These are phyloP conservation scores for Symbiodinium pilosum DNA, from an alignment of 73 alveolate species.

Conservation along the genomic window DNA sequence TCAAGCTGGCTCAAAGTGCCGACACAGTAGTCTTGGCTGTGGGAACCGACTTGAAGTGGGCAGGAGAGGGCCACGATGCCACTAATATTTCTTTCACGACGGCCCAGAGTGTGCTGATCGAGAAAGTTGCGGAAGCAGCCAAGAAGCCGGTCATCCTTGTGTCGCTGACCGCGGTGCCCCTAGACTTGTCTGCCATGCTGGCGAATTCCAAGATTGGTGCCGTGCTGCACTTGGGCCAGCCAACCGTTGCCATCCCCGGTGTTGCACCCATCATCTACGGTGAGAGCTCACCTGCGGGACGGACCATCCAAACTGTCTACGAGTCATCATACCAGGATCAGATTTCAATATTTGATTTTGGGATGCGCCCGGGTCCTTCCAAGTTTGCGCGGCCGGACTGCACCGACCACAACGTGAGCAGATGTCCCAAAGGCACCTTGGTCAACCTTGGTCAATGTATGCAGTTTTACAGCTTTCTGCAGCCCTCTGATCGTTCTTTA, in stretches of 20 bases:
- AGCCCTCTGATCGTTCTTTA: neutral
- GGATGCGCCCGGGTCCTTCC: constrained; percentile 93
- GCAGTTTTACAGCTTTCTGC: neutral
- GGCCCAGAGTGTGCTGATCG: constrained; percentile 33
- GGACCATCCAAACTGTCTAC: constrained; percentile 62
- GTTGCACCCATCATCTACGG: constrained; percentile 37
- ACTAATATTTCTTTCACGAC: constrained; percentile 59
- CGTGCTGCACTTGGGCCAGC: constrained; percentile 77
- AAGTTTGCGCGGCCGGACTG: constrained; percentile 75
- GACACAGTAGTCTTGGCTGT: constrained; percentile 78
- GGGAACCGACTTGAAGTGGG: constrained; percentile 68
- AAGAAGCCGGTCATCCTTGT: constrained; percentile 53
- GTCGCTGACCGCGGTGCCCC: constrained; percentile 51
- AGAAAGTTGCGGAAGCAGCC: constrained; percentile 74
- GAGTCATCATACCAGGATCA: constrained; percentile 68
- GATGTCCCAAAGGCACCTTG: constrained; percentile 75
- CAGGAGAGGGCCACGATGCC: constrained; percentile 84
- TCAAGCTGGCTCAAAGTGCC: constrained; percentile 19
- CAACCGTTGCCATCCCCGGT: constrained; percentile 44
- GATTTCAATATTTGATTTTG: constrained; percentile 63
- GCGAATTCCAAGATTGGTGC: constrained; percentile 80
- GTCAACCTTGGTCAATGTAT: constrained; percentile 12
- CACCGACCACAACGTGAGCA: constrained; percentile 27
- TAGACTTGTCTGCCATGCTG: constrained; percentile 66
- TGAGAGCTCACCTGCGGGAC: constrained; percentile 83